Conservation (phyloP, 352 stramenopile species). For the Phytopythium montanum region DNA sequence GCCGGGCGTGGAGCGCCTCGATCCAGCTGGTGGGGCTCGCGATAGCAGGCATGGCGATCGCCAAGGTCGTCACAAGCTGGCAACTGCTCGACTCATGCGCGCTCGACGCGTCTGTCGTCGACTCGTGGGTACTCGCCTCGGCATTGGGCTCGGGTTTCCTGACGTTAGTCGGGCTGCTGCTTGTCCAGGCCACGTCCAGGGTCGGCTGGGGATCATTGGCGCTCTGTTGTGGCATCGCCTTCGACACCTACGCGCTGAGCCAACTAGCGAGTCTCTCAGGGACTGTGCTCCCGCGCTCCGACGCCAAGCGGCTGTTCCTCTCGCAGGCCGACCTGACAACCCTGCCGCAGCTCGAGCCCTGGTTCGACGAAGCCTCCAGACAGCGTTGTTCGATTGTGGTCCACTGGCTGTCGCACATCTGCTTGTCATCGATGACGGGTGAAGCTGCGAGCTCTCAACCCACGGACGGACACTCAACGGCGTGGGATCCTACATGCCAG, state of each 20-base stretch:
- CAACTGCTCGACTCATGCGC: background rate
- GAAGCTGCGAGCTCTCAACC: background rate
- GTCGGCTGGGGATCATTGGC: background rate
- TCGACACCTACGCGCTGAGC: background rate
- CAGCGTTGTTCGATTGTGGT: constrained; percentile 23
- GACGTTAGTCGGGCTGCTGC: background rate
- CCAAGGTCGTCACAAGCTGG: background rate
- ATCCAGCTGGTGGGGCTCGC: background rate
- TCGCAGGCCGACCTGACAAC: background rate
- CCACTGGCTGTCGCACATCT: constrained; percentile 27
- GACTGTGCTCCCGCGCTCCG: background rate
- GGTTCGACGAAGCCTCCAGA: constrained; percentile 14
- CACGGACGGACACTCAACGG: background rate
- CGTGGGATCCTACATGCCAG: constrained; percentile 19
- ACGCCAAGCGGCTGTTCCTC: background rate
- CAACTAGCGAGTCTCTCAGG: background rate
- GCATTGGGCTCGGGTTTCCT: background rate
- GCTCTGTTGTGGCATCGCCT: background rate
- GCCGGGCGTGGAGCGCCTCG: background rate
- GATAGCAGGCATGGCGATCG: background rate
- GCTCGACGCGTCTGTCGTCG: background rate
- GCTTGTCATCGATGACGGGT: constrained; percentile 1
- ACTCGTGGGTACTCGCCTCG: background rate
- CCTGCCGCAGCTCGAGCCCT: background rate
- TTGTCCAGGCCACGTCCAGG: background rate